Conservation (phyloP, 768 basidiomycete genomes). For the Mycena maculata region DNA sequence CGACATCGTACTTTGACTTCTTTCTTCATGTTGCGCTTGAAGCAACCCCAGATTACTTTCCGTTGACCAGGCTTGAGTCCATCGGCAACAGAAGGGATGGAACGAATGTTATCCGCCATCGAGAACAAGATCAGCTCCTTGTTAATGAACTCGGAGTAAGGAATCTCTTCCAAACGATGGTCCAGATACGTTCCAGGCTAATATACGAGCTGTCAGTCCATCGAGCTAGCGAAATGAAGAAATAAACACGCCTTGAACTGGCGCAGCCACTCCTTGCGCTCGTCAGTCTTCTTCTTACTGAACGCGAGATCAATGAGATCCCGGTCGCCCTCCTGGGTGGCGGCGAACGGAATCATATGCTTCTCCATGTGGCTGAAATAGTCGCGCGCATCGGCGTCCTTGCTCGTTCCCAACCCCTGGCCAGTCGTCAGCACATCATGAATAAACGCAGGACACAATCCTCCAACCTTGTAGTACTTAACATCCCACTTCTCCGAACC, state of each 20-base stretch:
- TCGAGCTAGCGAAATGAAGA: neutral
- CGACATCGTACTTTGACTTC: conserved; percentile 87
- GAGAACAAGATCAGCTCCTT: conserved; percentile 98
- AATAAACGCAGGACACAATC: neutral
- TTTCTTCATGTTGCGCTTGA: conserved; percentile 92
- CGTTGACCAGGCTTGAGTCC: conserved; percentile 98
- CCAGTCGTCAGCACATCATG: conserved; percentile 17
- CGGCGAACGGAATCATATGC: conserved; percentile 93
- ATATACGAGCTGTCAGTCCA: conserved; percentile 3
- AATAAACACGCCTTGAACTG: conserved; percentile 73
- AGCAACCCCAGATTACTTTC: conserved; percentile 96
- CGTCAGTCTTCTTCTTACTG: conserved; percentile 99
- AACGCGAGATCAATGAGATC: conserved; percentile 97
- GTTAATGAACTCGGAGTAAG: conserved; percentile 96
- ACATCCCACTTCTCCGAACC: conserved; percentile 86
- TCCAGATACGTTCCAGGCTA: conserved; percentile 93
- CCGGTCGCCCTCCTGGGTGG: conserved; percentile 83
- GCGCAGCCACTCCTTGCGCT: conserved; percentile 97
- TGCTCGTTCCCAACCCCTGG: conserved; percentile 96
- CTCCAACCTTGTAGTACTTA: conserved; percentile 96
- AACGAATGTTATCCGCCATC: conserved; percentile 99
- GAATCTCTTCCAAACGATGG: conserved; percentile 87
- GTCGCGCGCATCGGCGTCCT: conserved; percentile 87
- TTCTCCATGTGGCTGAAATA: conserved; percentile 94
- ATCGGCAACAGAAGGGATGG: conserved; percentile 93